Base-by-base conservation (phyloP, 176 grass and related monocot species). In the Carex kokanica region DNA sequence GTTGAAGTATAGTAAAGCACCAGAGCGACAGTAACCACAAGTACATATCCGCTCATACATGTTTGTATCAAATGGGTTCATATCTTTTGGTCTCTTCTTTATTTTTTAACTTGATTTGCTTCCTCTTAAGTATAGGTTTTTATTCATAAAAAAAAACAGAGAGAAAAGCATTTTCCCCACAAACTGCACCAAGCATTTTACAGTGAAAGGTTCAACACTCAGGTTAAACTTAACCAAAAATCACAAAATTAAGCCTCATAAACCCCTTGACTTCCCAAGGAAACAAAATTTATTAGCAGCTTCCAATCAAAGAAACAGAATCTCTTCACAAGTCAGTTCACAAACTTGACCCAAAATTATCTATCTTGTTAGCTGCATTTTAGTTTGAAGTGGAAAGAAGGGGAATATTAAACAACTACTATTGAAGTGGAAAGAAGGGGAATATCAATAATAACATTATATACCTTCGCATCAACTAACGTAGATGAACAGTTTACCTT, bases 341-440 rank as follows among this genome's bases (percentile, higher is more conserved):
- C 73, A 77, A 77, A 52, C 49, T 77, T 32, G 21, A 77, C 49
- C 73, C 73, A 77, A 78, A 56, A 56, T 17, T 17, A 31, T 32
- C 24, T 56, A 56, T 51, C 25, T 56, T 10, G 25, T 78, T 78
- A 31, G 25, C 51, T 78, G 56, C 6, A 56, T 32, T 56, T 31
- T 55, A 78, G 73, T 78, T 56, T 24, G 8, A 53, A 52, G 41
- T 25, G 24, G 47, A 17, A 9, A 17, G 20, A 43, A 32, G 51
- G 25, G 14, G 21, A 78, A 34, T 8, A 32, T 56, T 10, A 55
- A 78, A 78, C 0, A 77, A 18, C 29, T 54, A 27, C 72, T 54
- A n/a, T 56, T 24, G 8, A 53, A 52, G 41, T 25, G 24, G 47
- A 17, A 9, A 17, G 20, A 43, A 32, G 51, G 25, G 14, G 21